Conservation (phyloP, 441 rosid genomes). For the Kokia cookei region DNA sequence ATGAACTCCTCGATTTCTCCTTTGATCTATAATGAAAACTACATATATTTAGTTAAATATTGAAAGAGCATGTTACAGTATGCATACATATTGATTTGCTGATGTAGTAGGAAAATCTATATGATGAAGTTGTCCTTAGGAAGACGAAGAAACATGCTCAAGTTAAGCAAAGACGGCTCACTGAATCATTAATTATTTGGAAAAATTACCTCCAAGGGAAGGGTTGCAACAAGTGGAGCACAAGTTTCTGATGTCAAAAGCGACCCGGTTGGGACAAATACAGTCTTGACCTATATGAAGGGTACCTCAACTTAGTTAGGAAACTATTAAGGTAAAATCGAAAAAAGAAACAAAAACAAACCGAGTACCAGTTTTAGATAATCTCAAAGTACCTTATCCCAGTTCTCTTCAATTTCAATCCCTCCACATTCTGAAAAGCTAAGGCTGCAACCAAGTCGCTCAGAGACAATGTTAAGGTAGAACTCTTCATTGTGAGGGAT, state of each 20-base stretch:
- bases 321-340: background rate
- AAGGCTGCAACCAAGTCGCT: constrained; percentile 57
- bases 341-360: constrained; percentile 2
- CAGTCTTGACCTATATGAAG: constrained; percentile 49
- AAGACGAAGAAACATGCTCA: background rate
- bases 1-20: constrained; percentile 69
- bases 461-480: constrained; percentile 66
- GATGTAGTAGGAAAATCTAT: background rate
- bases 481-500: constrained; percentile 64
- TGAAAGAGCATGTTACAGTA: background rate
- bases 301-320: background rate
- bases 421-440: constrained; percentile 78
- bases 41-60: background rate
- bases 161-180: background rate
- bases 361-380: background rate
- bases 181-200: background rate
- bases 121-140: background rate
- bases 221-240: constrained; percentile 65
- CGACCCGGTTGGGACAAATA: constrained; percentile 46
- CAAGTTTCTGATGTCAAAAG: constrained; percentile 41
- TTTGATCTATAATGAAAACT: constrained; percentile 43
- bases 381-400: constrained; percentile 48
- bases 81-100: background rate
- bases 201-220: constrained; percentile 60
- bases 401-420: constrained; percentile 74